Conservation (phyloP, 2,329 filamentous ascomycete genomes). For the Aspergillus flavus region DNA sequence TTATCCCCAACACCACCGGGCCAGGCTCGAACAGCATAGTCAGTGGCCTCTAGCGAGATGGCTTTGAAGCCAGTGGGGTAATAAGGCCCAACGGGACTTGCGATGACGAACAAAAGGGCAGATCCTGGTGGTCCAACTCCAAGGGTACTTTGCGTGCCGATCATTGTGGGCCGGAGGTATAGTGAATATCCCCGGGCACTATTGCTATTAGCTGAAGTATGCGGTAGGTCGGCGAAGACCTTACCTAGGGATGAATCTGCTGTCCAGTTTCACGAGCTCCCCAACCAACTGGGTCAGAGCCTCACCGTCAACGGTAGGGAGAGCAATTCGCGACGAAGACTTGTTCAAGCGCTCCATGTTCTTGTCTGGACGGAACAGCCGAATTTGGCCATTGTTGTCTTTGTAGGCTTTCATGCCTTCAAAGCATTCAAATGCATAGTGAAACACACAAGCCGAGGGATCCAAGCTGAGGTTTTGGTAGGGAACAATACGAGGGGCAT, state of each 20-base stretch:
- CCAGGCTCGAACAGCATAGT: conserved; percentile 97
- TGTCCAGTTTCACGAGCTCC: conserved; percentile 76
- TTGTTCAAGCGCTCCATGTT: conserved; percentile 97
- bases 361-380: conserved; percentile 90
- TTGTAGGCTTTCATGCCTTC: conserved; percentile 99
- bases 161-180: conserved; percentile 94
- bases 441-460: conserved; percentile 94
- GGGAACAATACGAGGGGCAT: conserved; percentile 77
- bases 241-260: conserved; percentile 83
- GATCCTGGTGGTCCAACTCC: conserved; percentile 91
- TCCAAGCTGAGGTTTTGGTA: conserved; percentile 98
- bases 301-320: conserved; percentile 79
- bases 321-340: conserved; percentile 85
- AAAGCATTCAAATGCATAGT: conserved; percentile 98
- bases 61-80: conserved; percentile 99
- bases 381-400: conserved; percentile 74
- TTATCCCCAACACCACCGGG: conserved; percentile 96
- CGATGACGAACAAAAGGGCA: conserved; percentile 91
- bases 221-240: conserved; percentile 19
- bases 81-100: conserved; percentile 94
- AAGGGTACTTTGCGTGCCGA: conserved; percentile 92
- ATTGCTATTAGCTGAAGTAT: not conserved
- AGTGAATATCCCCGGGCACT: conserved; percentile 81
- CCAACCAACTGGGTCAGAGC: conserved; percentile 80
- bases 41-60: conserved; percentile 89